Conservation (phyloP, 768 basidiomycete species). For the Termitomyces sp. region DNA sequence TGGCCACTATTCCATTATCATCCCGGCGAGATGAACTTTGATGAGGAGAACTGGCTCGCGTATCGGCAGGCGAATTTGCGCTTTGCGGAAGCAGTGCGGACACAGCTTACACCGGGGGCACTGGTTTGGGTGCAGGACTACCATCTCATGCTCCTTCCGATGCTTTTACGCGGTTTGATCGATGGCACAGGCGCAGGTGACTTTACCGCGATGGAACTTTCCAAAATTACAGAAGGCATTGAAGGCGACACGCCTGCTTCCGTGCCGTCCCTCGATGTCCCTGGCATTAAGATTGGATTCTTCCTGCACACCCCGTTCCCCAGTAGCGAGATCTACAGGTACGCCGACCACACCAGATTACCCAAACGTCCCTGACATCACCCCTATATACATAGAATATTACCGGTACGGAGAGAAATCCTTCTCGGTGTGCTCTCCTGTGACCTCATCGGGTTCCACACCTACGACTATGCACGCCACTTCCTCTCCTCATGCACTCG, state of each 20-base stretch:
- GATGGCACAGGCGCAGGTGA: slow-evolving; percentile 66
- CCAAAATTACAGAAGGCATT: slow-evolving; percentile 71
- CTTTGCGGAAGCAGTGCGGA: slow-evolving; percentile 87
- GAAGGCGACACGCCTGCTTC: slow-evolving; percentile 45
- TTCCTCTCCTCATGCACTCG: slow-evolving; percentile 98
- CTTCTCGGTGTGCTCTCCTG: slow-evolving; percentile 94
- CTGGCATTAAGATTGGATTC: slow-evolving; percentile 92
- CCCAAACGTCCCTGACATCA: slow-evolving; percentile 3
- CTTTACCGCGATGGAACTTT: slow-evolving; percentile 59
- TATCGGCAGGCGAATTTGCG: slow-evolving; percentile 95
- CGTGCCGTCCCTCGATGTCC: slow-evolving; percentile 37
- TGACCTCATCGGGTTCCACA: slow-evolving; percentile 98
- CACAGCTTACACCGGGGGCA: slow-evolving; percentile 77
- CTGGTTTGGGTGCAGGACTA: slow-evolving; percentile 99
- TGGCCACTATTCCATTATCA: slow-evolving; percentile 99
- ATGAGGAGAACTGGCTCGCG: slow-evolving; percentile 97
- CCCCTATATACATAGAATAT: slow-evolving; percentile 57
- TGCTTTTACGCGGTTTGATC: slow-evolving; percentile 88
- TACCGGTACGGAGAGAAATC: slow-evolving; percentile 96
- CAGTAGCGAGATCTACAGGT: slow-evolving; percentile 96
- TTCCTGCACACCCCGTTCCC: slow-evolving; percentile 99
- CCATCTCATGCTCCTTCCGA: slow-evolving; percentile 95
- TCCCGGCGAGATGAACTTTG: slow-evolving; percentile 99
- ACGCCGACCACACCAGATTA: slow-evolving; percentile 22
- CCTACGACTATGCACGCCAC: slow-evolving; percentile 98